Evolutionary conservation across 2,329 filamentous ascomycete genomes (phyloP).

Genomic region (Paradendryphiella salina): DNA sequence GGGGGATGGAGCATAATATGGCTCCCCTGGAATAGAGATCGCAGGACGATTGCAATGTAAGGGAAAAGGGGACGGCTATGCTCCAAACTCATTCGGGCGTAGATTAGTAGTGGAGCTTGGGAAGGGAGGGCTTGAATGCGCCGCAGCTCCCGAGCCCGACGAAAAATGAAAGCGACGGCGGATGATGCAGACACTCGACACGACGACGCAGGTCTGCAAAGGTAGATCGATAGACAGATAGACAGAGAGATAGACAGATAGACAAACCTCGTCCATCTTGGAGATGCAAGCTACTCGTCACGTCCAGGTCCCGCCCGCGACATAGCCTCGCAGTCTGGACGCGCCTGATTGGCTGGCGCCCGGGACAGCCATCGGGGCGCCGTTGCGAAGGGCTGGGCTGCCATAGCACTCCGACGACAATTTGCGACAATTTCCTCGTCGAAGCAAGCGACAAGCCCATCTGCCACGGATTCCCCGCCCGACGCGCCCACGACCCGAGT

Average conservation of each 20-base stretch:
- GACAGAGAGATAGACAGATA: too few species aligned
- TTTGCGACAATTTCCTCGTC: conserved; percentile 21
- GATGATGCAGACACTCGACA: too few species aligned
- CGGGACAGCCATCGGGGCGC: not conserved
- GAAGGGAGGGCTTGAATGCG: conserved; percentile 9
- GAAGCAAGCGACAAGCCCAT: conserved; percentile 18
- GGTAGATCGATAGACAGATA: too few species aligned
- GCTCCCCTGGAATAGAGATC: conserved; percentile 21
- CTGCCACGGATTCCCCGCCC: conserved; percentile 18
- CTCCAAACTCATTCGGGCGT: conserved; percentile 22
- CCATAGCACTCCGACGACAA: conserved; percentile 13
- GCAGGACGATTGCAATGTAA: conserved; percentile 26
- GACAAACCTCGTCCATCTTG: too few species aligned
- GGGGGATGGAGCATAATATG: conserved; percentile 34
- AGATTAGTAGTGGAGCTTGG: conserved; percentile 21
- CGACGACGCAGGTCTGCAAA: not conserved
- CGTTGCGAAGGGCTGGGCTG: conserved; percentile 6
- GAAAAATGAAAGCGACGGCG: not conserved
- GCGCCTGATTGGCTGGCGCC: conserved; percentile 10
- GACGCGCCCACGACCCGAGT: conserved; percentile 18
- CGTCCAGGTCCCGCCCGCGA: not conserved
- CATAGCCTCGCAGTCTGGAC: conserved; percentile 3
- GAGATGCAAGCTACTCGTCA: not conserved
- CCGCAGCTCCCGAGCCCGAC: conserved; percentile 14
- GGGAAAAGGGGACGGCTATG: conserved; percentile 35